Evolutionary conservation across 164 flowering plant species (phyloP).

Genomic region (Berberis thunbergii): DNA sequence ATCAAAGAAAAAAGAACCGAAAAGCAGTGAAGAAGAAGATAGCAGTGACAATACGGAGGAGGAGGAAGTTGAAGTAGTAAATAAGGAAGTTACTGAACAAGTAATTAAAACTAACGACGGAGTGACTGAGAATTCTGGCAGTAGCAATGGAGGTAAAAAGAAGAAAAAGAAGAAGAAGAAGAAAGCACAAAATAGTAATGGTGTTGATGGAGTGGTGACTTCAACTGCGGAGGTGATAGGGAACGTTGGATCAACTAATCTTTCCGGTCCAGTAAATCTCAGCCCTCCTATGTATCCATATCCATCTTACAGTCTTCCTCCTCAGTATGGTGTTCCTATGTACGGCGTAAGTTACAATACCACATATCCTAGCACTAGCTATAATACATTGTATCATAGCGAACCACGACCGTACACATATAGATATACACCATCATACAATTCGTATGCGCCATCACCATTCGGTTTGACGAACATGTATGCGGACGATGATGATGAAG

Average conservation of each 20-base stretch:
- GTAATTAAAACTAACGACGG: not conserved
- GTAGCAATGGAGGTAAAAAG: not conserved
- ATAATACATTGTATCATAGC: slow-evolving; percentile 4
- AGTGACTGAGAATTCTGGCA: not conserved
- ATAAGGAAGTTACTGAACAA: not conserved
- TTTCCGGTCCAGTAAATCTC: slow-evolving; percentile 4
- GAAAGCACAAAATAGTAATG: not conserved
- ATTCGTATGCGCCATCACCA: slow-evolving; percentile 11
- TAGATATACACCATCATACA: not conserved
- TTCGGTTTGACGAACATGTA: slow-evolving; percentile 6
- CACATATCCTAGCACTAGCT: slow-evolving; percentile 22
- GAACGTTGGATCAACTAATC: slow-evolving; percentile 1
- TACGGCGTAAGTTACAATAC: slow-evolving; percentile 36
- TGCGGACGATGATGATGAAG: slow-evolving; percentile 45
- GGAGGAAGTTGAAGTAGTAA: not conserved
- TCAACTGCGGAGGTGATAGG: slow-evolving; percentile 12
- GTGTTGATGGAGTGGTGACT: slow-evolving; percentile 8
- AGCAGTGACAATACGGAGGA: not conserved
- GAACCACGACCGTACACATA: slow-evolving; percentile 9
- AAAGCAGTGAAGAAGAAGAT: not conserved
- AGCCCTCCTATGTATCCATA: slow-evolving; percentile 17
- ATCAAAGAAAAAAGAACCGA: slow-evolving; percentile 3
- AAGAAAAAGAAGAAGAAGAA: too few relatives aligned
- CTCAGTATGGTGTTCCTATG: slow-evolving; percentile 12
- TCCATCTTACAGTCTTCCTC: slow-evolving; percentile 10